Evolutionary conservation across 257 asterid species (phyloP).

Genomic region (Solanum okadae): DNA sequence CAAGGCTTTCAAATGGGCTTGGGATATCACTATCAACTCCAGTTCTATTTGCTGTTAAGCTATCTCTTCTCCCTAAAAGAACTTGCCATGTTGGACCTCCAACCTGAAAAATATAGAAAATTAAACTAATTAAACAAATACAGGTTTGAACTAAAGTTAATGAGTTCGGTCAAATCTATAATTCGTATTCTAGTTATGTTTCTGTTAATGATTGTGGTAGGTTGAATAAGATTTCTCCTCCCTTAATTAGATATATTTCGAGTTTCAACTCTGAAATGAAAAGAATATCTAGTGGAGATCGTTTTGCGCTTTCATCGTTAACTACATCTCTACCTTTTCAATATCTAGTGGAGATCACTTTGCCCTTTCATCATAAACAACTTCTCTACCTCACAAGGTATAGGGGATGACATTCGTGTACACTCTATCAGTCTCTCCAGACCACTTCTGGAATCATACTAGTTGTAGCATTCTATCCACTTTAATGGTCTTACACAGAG

Average conservation of each 20-base stretch:
- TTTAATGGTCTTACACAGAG: not conserved
- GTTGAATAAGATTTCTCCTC: not conserved
- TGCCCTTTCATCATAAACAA: too few species aligned
- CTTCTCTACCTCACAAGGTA: not conserved
- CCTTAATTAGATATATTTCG: not conserved
- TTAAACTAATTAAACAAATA: not conserved
- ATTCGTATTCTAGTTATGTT: not conserved
- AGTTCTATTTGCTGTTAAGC: constrained; percentile 16
- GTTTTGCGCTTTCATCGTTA: too few species aligned
- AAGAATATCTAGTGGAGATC: too few species aligned
- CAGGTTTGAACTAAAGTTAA: accelerated
- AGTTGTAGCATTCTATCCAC: not conserved
- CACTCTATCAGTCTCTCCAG: not conserved
- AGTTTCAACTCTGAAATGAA: not conserved
- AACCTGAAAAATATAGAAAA: not conserved
- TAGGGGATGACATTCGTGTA: not conserved
- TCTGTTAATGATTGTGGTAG: not conserved
- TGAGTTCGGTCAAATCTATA: not conserved
- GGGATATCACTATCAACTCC: constrained; percentile 18
- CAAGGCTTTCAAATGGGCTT: constrained; percentile 1
- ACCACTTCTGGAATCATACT: not conserved
- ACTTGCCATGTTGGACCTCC: constrained; percentile 32
- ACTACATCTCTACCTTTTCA: too few species aligned
- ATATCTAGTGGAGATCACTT: too few species aligned
- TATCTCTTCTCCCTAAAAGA: constrained; percentile 23